Evolutionary conservation across 495 filamentous ascomycete species (phyloP), one percentile per base, ranked within the genome.

Genomic region (Penicillium tannophilum): DNA sequence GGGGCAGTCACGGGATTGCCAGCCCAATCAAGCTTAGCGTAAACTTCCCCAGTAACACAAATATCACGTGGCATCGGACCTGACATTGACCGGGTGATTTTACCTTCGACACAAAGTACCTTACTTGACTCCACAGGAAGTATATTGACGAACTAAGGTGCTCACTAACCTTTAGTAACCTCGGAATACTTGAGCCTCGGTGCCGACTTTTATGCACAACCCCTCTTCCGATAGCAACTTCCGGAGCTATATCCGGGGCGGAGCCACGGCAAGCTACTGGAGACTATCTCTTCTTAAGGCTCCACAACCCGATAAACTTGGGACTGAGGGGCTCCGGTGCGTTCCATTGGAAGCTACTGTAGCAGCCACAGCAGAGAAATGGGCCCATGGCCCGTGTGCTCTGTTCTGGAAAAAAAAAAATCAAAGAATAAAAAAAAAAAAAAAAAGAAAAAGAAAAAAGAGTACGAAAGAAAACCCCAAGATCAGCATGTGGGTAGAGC

Each of bases 401-500:
- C 20, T 48, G 45, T 49, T 49, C 46, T 49, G 20, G 36, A 54
- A 54, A 31, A 12, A 16, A 47, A 14, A 28, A 17, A 54, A 30
- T 19, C 6, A 41, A 42, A 53, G 11, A 44, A 43, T 26, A 31
- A 33, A 54, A 11, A 24, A 4, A 45, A 46, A 12, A 12, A 24
- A 10, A 4, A 20, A 12, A 26, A 47, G 6, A 28, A 6, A 41
- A 6, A 52, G 20, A 5, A 20, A 39, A 36, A 36, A 45, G 44
- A 39, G 31, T 17, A 58, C 16, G 28, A 33, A 46, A 55, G 10
- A 46, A 36, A 36, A 54, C 20, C 20, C 16, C 20, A 26, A 54
- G 30, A 50, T 61, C 52, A 44, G 56, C 47, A 61, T 60, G 63
- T 64, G 64, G 56, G 30, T 47, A 44, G 19, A 42, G 42, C 52